A percentile compares a stretch with the other conserved stretches of the same genome.
Conservation (phyloP, 257 asterid species). For the Ocimum tenuiflorum region DNA sequence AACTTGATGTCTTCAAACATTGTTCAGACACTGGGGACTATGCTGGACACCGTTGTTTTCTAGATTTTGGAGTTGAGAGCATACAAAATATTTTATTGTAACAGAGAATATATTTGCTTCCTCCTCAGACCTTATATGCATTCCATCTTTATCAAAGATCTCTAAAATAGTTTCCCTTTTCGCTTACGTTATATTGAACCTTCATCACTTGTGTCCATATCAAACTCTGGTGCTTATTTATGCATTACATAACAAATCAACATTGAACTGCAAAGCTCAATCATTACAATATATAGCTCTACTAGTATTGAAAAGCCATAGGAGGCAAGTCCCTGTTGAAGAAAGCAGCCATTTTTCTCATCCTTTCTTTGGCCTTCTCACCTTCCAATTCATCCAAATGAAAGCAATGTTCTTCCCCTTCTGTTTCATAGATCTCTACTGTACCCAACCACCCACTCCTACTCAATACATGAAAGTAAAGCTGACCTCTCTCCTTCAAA, state of each 20-base stretch:
- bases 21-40: slow-evolving; percentile 65
- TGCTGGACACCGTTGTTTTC: slow-evolving; percentile 81
- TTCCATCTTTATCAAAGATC: no score
- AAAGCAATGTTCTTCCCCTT: slow-evolving; percentile 34
- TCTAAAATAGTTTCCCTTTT: no score
- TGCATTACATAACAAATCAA: background rate
- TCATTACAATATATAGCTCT: no score
- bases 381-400: slow-evolving; percentile 19
- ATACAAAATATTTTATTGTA: no score
- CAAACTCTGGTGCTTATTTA: background rate
- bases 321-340: slow-evolving; percentile 30
- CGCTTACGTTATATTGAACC: background rate
- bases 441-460: slow-evolving; percentile 38
- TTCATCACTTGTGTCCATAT: background rate
- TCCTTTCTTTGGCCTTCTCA: slow-evolving; percentile 33
- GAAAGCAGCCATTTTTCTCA: slow-evolving; percentile 30
- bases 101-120: no score
- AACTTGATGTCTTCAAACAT: slow-evolving; percentile 96
- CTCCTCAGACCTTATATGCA: no score
- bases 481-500: slow-evolving; percentile 35
- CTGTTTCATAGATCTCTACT: slow-evolving; percentile 33
- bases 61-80: slow-evolving; percentile 18
- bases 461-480: slow-evolving; percentile 24
- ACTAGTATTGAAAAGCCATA: background rate
- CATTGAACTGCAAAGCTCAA: background rate